These are phyloP conservation scores for Prunella vulgaris DNA, from an alignment of 257 asterid genomes.

Conservation along the genomic window DNA sequence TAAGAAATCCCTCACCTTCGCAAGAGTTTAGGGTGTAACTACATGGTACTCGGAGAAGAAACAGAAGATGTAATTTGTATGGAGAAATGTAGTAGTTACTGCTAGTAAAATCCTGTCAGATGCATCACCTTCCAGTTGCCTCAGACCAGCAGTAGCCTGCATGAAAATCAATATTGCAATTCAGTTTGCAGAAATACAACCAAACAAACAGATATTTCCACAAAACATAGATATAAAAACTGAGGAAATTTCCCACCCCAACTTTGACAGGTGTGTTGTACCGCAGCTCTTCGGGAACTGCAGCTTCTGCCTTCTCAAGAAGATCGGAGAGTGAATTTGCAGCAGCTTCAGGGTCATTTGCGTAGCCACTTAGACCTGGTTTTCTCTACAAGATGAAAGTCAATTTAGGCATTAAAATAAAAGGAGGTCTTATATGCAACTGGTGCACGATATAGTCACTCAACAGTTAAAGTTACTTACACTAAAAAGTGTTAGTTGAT, in stretches of 20 bases:
- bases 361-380: constrained; percentile 72
- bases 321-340: constrained; percentile 55
- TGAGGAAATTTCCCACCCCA: constrained; percentile 47
- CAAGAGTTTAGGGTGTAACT: constrained; percentile 17
- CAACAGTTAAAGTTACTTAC: too few species aligned
- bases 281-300: constrained; percentile 52
- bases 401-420: constrained; percentile 6
- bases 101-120: constrained; percentile 73
- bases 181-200: too few species aligned
- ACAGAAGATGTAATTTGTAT: background rate
- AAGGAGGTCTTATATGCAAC: too few species aligned
- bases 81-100: constrained; percentile 36
- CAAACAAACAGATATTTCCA: background rate
- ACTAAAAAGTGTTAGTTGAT: too few species aligned
- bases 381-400: constrained; percentile 41
- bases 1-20: constrained; percentile 64
- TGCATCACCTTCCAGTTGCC: constrained; percentile 70
- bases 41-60: background rate
- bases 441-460: too few species aligned
- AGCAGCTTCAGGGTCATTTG: constrained; percentile 55
- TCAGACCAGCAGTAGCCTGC: constrained; percentile 46
- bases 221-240: background rate
- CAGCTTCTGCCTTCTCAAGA: constrained; percentile 58
- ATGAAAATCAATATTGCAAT: too few species aligned
- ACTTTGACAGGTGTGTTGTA: constrained; percentile 53